A percentile compares a stretch with the other conserved stretches of the same genome.
phyloP scores from a whole-genome alignment of 352 stramenopile species.

The Pythium sp. region DNA sequence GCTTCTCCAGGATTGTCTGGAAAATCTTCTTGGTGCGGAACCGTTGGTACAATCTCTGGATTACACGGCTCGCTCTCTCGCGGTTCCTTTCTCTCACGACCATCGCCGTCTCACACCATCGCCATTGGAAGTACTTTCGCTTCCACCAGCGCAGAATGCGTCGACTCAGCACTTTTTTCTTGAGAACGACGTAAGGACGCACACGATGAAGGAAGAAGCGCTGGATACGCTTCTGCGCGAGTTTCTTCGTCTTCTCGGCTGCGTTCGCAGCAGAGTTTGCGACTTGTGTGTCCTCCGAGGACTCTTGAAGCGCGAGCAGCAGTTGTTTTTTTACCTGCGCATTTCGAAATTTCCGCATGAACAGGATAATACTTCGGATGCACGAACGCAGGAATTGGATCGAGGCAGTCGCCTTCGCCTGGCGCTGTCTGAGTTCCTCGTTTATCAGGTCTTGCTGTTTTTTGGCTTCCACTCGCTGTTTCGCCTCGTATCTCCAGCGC shows the following conservation, averaged over 20 bases:
- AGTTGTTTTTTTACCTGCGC: conserved; percentile 39
- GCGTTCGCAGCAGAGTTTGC: not conserved
- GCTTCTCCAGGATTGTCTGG: conserved; percentile 29
- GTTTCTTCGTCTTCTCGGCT: not conserved
- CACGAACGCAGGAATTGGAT: conserved; percentile 26
- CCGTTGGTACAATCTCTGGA: conserved; percentile 41
- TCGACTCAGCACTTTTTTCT: conserved; percentile 46
- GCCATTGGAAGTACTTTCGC: conserved; percentile 15
- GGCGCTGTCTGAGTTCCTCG: conserved; percentile 6
- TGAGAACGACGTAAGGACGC: conserved; percentile 36
- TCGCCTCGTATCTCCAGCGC: conserved; percentile 16
- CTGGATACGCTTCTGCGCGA: conserved; percentile 36
- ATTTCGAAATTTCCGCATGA: conserved; percentile 31
- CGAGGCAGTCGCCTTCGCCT: conserved; percentile 10
- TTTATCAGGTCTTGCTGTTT: not conserved
- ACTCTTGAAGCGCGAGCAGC: conserved; percentile 33
- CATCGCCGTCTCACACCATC: conserved; percentile 28
- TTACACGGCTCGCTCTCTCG: conserved; percentile 28
- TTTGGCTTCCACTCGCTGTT: not conserved
- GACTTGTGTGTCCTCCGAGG: conserved; percentile 32
- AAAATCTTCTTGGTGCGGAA: conserved; percentile 32
- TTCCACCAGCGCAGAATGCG: conserved; percentile 52
- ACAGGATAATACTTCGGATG: conserved; percentile 33
- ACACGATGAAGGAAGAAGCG: conserved; percentile 53
- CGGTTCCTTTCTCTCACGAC: conserved; percentile 13